Conservation (phyloP, 495 filamentous ascomycete genomes). For the Astrothelium subdiscretum region DNA sequence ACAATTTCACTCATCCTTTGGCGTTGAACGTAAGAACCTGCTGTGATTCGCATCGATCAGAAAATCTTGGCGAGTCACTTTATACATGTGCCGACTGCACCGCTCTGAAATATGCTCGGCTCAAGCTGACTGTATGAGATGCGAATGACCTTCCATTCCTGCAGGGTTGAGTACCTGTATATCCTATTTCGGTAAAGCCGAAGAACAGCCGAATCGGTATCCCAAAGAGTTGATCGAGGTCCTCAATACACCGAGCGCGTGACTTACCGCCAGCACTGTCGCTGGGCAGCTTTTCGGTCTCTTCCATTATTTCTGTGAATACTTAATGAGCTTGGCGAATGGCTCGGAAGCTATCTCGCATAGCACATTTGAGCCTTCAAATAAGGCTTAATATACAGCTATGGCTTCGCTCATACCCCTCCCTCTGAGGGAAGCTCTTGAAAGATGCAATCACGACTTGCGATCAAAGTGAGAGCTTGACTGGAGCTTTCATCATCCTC, state of each 20-base stretch:
- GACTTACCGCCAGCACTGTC: background rate
- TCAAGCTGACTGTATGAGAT: background rate
- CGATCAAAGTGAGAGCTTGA: background rate
- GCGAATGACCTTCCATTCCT: no score
- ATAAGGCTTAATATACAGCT: background rate
- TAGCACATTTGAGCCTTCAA: background rate
- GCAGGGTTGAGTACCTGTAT: no score
- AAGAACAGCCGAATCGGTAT: background rate
- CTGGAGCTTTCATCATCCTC: background rate
- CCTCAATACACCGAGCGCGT: background rate
- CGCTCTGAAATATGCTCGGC: background rate
- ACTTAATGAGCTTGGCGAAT: background rate
- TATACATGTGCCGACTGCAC: no score
- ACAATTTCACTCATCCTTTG: no score
- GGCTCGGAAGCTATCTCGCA: conserved; percentile 1
- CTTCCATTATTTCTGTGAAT: background rate
- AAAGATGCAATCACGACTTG: background rate
- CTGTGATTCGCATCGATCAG: background rate
- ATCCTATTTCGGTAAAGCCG: no score
- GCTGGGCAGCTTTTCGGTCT: background rate
- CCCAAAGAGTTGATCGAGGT: background rate
- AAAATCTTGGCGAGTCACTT: background rate
- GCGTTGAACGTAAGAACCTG: no score
- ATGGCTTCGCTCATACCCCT: background rate
- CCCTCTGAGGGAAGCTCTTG: background rate